Base-by-base conservation (phyloP, 768 basidiomycete genomes). In the Mrakia frigida region DNA sequence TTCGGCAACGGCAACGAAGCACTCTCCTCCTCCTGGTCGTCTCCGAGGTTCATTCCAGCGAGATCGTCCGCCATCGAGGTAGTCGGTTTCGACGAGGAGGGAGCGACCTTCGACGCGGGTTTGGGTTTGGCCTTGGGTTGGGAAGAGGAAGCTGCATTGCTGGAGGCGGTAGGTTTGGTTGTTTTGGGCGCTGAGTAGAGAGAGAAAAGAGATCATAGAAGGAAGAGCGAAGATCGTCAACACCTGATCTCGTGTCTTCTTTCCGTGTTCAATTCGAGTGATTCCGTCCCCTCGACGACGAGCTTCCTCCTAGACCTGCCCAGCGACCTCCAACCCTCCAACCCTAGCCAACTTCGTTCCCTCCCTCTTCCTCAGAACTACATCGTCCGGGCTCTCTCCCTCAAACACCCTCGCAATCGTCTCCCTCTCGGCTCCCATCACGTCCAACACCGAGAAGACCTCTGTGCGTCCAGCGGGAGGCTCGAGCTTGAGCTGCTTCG, bases 351-450 rank as follows among this genome's bases (percentile, higher is more conserved):
- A 73, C 39, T 73, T 78, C 25, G 93, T 91, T 65, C 91, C 91
- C 73, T 87, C 89, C 69, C 93, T 88, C 73, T 93, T 92, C 79
- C 88, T 88, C 80, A 91, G 85, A 13, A 98, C 89, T 78, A 92
- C 84, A 80, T 98, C 96, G 80, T 98, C 96, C 31, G 96, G 96
- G 83, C 94, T 97, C 50, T 92, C 92, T 33, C 86, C 87, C 78
- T 94, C 89, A 81, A 94, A 93, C 14, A 88, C 87, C 84, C 56
- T 88, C 86, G 60, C 59, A 21, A 77, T 60, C 18, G 65, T 63
- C 35, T 73, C 65, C 39, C 59, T 59, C 43, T 28, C 68, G 53
- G 31, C 68, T 31, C 28, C 53, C 31, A 60, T 50, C 59, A 35
- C 46, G 52, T 70, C 75, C 59, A 46, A 50, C 69, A 60, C 56